Percentiles rank a stretch among this genome's conserved stretches.
Evolutionary conservation across 2,329 filamentous ascomycete species (phyloP).

Genomic region (Xylaria sp.): DNA sequence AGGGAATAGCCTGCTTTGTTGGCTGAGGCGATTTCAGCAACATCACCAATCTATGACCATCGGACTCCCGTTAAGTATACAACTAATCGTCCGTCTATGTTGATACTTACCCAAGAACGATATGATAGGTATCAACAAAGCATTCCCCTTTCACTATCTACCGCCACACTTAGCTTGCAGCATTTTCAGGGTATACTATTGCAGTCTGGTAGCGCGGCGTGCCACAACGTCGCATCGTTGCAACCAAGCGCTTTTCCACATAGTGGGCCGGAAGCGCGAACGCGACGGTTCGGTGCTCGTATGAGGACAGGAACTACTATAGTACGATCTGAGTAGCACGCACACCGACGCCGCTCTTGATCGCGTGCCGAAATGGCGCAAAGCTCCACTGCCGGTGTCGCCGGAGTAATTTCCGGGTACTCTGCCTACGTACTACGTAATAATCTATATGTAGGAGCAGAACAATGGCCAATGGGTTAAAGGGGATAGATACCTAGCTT

Average conservation of each 20-base stretch:
- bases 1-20: not conserved
- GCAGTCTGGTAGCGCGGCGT: too few relatives aligned
- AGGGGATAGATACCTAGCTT: too few relatives aligned
- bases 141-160: not conserved
- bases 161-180: not conserved
- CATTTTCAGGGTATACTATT: not conserved
- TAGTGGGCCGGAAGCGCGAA: not conserved
- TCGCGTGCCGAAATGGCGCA: slow-evolving; percentile 8
- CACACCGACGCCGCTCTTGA: not conserved
- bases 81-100: not conserved
- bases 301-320: not conserved
- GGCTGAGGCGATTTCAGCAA: not conserved
- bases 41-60: not conserved
- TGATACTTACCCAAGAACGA: not conserved
- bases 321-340: not conserved
- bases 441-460: not conserved
- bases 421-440: too few relatives aligned
- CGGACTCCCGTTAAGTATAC: not conserved
- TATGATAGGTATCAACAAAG: not conserved
- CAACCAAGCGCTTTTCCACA: not conserved
- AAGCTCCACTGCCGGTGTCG: slow-evolving; percentile 7
- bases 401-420: too few relatives aligned
- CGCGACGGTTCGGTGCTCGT: not conserved
- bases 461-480: too few relatives aligned
- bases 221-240: too few relatives aligned